These are phyloP conservation scores for Clarireedia paspali DNA, from an alignment of 2,329 filamentous ascomycete species.

Conservation along the genomic window DNA sequence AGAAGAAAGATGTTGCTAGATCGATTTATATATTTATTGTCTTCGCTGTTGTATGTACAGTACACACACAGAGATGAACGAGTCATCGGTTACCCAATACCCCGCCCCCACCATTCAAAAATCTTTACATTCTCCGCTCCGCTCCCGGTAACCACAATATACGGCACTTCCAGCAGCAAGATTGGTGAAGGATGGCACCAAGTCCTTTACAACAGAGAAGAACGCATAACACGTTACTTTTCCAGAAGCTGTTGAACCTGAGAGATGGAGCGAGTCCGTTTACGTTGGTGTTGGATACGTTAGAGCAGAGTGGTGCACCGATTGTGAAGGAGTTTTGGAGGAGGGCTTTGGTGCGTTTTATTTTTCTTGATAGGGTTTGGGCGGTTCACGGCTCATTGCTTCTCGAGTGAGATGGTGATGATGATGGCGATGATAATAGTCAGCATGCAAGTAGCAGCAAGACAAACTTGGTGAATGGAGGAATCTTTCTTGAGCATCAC, in stretches of 20 bases:
- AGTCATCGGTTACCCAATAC: no score
- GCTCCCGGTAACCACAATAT: neutral
- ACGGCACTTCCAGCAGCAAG: no score
- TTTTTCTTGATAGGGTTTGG: neutral
- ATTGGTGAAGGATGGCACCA: conserved; percentile 41
- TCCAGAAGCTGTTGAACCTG: conserved; percentile 73
- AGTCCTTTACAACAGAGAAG: conserved; percentile 58
- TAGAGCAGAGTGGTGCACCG: conserved; percentile 71
- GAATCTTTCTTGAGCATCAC: conserved; percentile 1
- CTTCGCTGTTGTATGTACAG: no score
- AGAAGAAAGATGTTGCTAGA: no score
- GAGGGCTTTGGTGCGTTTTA: conserved; percentile 53
- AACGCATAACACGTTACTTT: conserved; percentile 75
- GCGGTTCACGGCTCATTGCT: neutral
- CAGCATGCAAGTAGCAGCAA: no score
- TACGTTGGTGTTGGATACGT: conserved; percentile 74
- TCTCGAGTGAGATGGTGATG: neutral
- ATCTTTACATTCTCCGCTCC: neutral
- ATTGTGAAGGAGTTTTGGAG: conserved; percentile 66
- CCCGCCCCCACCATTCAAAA: no score
- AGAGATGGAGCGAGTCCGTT: conserved; percentile 78
- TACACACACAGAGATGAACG: no score
- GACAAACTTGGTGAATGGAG: neutral
- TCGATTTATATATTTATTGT: no score
- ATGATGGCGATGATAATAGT: no score